A percentile compares a stretch with the other conserved stretches of the same genome.
Conservation (phyloP, 1,139 yeast species). For the Pneumocystis canis region DNA sequence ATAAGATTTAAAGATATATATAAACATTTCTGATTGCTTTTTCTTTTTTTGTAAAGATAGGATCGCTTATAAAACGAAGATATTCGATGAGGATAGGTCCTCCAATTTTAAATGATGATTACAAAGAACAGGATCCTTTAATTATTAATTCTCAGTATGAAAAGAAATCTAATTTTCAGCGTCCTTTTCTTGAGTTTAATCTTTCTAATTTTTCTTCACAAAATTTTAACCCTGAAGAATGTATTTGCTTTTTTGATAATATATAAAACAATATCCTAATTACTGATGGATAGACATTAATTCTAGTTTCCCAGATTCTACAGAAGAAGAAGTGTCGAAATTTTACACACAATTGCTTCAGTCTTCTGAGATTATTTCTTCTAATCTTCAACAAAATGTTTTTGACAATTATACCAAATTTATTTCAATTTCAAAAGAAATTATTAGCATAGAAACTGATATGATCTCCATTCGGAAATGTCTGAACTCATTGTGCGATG, state of each 20-base stretch:
- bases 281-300: slow-evolving; percentile 4
- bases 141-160: too few species aligned
- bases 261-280: neutral
- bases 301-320: slow-evolving; percentile 7
- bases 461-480: slow-evolving; percentile 9
- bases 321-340: slow-evolving; percentile 12
- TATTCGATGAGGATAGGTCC: neutral
- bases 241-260: neutral
- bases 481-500: slow-evolving; percentile 6
- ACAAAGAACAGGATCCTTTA: neutral
- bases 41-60: neutral
- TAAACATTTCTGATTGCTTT: neutral
- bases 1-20: too few species aligned
- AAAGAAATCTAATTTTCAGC: neutral
- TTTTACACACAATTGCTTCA: slow-evolving; percentile 9
- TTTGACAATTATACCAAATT: slow-evolving; percentile 14
- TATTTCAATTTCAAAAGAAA: slow-evolving; percentile 13
- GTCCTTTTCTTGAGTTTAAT: neutral
- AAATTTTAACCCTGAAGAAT: slow-evolving; percentile 9
- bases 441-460: slow-evolving; percentile 11
- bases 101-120: neutral
- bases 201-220: slow-evolving; percentile 9
- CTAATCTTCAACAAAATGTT: slow-evolving; percentile 12
- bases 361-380: slow-evolving; percentile 6
- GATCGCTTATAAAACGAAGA: neutral